These are phyloP conservation scores for Rubus parviflorus DNA, from an alignment of 306 rosid species.

Conservation along the genomic window DNA sequence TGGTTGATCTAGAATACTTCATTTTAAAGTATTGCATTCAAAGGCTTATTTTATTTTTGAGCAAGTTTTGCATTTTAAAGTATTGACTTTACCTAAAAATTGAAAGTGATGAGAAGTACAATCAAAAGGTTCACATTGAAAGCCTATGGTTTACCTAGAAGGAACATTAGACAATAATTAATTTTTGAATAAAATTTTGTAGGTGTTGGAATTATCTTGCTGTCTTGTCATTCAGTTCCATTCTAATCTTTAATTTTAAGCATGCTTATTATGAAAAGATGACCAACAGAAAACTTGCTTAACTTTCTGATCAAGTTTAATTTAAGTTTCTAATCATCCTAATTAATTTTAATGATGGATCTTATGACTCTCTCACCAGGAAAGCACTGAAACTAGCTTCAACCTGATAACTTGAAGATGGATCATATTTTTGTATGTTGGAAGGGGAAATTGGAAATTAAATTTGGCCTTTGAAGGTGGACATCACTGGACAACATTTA, in stretches of 20 bases:
- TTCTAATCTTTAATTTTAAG: slow-evolving; percentile 20
- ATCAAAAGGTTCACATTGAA: background rate
- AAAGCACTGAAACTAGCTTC: background rate
- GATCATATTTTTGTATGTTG: background rate
- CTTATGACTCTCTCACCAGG: background rate
- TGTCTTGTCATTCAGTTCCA: background rate
- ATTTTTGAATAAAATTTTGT: background rate
- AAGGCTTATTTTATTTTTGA: background rate
- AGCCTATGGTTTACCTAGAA: slow-evolving; percentile 9
- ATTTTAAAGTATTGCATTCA: background rate
- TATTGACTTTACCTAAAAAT: background rate
- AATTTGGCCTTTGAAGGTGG: too few relatives aligned
- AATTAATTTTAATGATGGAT: background rate
- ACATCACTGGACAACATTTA: too few relatives aligned
- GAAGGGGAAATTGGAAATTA: too few relatives aligned
- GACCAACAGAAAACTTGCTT: slow-evolving; percentile 1
- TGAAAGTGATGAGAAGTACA: background rate
- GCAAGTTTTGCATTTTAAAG: too few relatives aligned
- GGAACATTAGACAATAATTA: background rate
- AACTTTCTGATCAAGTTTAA: background rate
- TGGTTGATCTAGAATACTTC: background rate
- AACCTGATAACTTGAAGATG: background rate
- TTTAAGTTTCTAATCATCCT: background rate
- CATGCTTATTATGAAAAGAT: background rate
- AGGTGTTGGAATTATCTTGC: background rate